Base-by-base conservation (phyloP, 768 basidiomycete genomes). In the Cyclocybe cylindracea region DNA sequence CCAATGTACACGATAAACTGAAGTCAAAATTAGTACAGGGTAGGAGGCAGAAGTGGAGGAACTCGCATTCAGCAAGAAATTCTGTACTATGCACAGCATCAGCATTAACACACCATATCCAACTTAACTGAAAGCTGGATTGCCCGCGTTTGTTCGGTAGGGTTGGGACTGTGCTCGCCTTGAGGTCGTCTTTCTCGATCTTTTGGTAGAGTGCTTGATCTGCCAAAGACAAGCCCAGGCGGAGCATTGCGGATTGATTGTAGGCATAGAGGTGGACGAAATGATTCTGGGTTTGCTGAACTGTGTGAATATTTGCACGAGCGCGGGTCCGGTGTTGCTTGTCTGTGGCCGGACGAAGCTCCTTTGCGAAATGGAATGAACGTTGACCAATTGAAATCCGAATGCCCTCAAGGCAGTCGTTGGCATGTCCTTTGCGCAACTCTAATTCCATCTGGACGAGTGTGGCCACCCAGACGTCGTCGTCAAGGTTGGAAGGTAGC, bases 1-100 rank as follows among this genome's bases (percentile, higher is more conserved):
- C 55, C 55, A 57, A 16, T 57, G 46, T 11, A 57, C 38, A 5
- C 51, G 29, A 10, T 40, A 36, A 40, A 53, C 55, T 57, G 35
- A 42, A 19, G 24, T 33, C 16, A 29, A 29, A 11, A 45, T 39
- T 10, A 43, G 48, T 3, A 11, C 5, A 32, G 11, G 10, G n/a
- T 34, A 6, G 16, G 39, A 24, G 13, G 45, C 8, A 44, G 42
- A 4, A 3, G 1, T 2, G 33, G 33, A 39, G 18, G 11, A 32
- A 39, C 37, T 11, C 13, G 42, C 48, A 40, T 41, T 39, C 48
- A 41, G 29, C 32, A 6, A 33, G 14, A 39, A 19, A 16, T 14
- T 48, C 36, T 5, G 36, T 31, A 29, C 39, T 48, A 8, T 29
- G 19, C 8, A 7, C 16, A 18, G 13, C 46, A 16, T 48, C 34